Conservation (phyloP, 352 stramenopile species). For the Phytopythium aichiense region DNA sequence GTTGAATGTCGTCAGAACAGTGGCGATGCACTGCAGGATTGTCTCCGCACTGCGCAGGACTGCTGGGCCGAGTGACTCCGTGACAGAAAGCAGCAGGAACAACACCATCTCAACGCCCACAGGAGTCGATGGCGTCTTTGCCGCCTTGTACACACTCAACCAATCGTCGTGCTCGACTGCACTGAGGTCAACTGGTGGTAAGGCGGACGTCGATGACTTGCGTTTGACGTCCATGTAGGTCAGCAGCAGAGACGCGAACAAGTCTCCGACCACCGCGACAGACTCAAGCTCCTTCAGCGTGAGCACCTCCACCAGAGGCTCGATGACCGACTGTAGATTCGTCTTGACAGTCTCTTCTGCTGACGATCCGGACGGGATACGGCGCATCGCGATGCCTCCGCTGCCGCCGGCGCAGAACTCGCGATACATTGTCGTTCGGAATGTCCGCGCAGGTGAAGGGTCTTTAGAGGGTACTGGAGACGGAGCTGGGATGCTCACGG, state of each 20-base stretch:
- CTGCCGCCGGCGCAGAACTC: conserved; percentile 60
- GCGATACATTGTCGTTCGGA: conserved; percentile 1
- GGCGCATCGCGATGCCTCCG: conserved; percentile 50
- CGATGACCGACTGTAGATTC: conserved; percentile 34
- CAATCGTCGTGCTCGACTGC: background rate
- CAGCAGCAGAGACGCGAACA: conserved; percentile 73
- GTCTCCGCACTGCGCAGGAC: conserved; percentile 64
- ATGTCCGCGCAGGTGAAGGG: conserved; percentile 12
- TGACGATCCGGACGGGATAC: conserved; percentile 2
- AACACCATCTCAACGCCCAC: conserved; percentile 53
- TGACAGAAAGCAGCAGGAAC: conserved; percentile 62
- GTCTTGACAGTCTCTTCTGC: conserved; percentile 3
- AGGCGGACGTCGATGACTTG: background rate
- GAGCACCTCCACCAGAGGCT: conserved; percentile 51
- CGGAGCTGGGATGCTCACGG: conserved; percentile 32
- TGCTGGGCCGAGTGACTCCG: conserved; percentile 64
- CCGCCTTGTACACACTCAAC: conserved; percentile 21
- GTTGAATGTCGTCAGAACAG: conserved; percentile 63
- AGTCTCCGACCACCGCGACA: conserved; percentile 59
- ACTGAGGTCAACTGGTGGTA: background rate
- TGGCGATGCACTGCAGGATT: conserved; percentile 68
- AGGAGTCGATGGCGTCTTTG: conserved; percentile 29
- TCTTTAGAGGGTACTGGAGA: conserved; percentile 16
- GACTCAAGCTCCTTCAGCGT: conserved; percentile 57
- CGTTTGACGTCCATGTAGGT: conserved; percentile 64